Conservation (phyloP, 139 green algal species). For the Microglena sp. region DNA sequence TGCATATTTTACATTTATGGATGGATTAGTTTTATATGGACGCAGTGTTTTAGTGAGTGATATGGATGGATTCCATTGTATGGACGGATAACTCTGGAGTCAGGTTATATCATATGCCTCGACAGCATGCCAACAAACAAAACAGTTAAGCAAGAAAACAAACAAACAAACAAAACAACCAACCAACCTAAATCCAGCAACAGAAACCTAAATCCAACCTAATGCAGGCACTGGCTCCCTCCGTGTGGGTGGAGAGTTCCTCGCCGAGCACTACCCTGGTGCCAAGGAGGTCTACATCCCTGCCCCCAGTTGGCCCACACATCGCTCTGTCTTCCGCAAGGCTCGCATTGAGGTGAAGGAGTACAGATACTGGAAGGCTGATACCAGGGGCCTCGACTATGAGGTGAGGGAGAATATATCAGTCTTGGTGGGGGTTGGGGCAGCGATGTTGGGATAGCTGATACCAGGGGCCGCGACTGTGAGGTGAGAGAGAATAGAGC, state of each 20-base stretch:
- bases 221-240: constrained; percentile 60
- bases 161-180: too few species aligned
- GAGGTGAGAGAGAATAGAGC: constrained; percentile 7
- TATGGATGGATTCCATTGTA: too few species aligned
- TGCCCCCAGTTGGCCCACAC: constrained; percentile 72
- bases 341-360: constrained; percentile 34
- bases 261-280: constrained; percentile 45
- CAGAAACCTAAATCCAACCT: too few species aligned
- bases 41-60: too few species aligned
- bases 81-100: too few species aligned
- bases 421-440: background rate
- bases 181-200: too few species aligned
- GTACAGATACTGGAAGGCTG: constrained; percentile 36
- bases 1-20: too few species aligned
- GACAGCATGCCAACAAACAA: too few species aligned
- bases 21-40: too few species aligned
- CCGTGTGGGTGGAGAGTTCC: constrained; percentile 65
- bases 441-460: constrained; percentile 4
- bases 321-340: constrained; percentile 71
- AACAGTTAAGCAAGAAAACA: too few species aligned
- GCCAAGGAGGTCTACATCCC: constrained; percentile 57
- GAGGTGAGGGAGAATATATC: constrained; percentile 7
- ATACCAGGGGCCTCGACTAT: constrained; percentile 33
- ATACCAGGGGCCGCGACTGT: constrained; percentile 32
- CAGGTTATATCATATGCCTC: too few species aligned